Percentiles rank a stretch among this genome's conserved stretches.
These are phyloP conservation scores for Xylaria castorea DNA, from an alignment of 495 filamentous ascomycete species.

Conservation along the genomic window DNA sequence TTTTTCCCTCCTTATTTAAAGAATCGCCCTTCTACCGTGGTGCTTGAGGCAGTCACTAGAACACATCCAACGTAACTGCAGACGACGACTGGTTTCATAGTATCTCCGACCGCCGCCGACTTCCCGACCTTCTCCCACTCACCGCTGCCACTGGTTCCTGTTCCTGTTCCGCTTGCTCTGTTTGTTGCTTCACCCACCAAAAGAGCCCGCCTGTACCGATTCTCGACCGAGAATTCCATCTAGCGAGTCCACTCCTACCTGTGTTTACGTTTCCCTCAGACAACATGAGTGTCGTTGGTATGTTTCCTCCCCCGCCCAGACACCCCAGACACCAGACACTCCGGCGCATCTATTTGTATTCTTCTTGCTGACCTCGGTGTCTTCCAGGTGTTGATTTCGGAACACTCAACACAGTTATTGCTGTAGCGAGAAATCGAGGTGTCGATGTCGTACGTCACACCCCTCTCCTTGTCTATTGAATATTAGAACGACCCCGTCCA, in stretches of 20 bases:
- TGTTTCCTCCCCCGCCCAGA: constrained; percentile 10
- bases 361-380: constrained; percentile 24
- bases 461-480: constrained; percentile 21
- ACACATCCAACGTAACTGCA: constrained; percentile 6
- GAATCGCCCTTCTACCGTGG: constrained; percentile 8
- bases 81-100: constrained; percentile 7
- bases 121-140: neutral
- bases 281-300: constrained; percentile 57
- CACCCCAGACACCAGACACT: neutral
- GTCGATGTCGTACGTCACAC: constrained; percentile 92
- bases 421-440: constrained; percentile 95
- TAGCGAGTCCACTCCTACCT: constrained; percentile 1
- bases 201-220: neutral
- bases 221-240: neutral
- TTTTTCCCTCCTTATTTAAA: constrained; percentile 21
- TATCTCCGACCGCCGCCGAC: constrained; percentile 7
- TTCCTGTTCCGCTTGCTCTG: neutral
- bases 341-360: neutral
- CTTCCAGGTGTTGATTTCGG: constrained; percentile 86
- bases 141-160: constrained; percentile 2
- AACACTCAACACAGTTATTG: constrained; percentile 95
- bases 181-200: neutral
- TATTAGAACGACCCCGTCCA: constrained; percentile 3
- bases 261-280: constrained; percentile 27
- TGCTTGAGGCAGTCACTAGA: constrained; percentile 12